Base-by-base conservation (phyloP, 352 stramenopile genomes). In the Thalassiosira livingstoniorum region DNA sequence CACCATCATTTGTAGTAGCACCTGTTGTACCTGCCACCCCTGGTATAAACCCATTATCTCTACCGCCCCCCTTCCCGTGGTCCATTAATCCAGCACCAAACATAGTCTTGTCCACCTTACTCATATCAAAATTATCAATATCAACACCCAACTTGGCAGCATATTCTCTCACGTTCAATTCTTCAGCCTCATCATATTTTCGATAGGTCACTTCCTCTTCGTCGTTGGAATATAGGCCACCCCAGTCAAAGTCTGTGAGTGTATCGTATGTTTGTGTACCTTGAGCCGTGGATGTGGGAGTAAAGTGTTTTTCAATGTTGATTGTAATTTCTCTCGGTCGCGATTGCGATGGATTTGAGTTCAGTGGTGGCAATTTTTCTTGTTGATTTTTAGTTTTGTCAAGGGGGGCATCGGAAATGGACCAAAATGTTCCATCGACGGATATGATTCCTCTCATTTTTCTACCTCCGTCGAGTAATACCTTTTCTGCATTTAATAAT, bases 391-490 rank as follows among this genome's bases (percentile, higher is more conserved):
- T 35, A 23, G 73, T 32, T 37, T 7, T 7, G 31, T 75, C 39
- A 31, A 72, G 4, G 32, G 76, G 39, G 23, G 79, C 70, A 54
- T 75, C 85, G 0, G 75, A 79, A 74, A 94, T 88, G 18, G 85
- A 82, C 90, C 90, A 94, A 82, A 87, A 93, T 0, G 90, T 94
- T 32, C 90, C 90, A 82, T 93, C 90, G 4, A 92, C 54, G 25
- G 68, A 80, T 25, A 94, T 79, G 31, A 70, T 81, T 35, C 90
- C 90, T 74, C 90, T 67, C 54, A 91, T 79, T 47, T 77, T 82
- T 42, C 90, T 58, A 55, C 31, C 78, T 7, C 81, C 85, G 74
- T 93, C 85, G 29, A 94, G 62, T 31, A 94, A 68, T 69, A 90
- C 45, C 18, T 27, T 47, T 71, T 83, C 81, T 35, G 1, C 31